phyloP scores from a whole-genome alignment of 2,329 filamentous ascomycete genomes.

The Aspergillus awamori region DNA sequence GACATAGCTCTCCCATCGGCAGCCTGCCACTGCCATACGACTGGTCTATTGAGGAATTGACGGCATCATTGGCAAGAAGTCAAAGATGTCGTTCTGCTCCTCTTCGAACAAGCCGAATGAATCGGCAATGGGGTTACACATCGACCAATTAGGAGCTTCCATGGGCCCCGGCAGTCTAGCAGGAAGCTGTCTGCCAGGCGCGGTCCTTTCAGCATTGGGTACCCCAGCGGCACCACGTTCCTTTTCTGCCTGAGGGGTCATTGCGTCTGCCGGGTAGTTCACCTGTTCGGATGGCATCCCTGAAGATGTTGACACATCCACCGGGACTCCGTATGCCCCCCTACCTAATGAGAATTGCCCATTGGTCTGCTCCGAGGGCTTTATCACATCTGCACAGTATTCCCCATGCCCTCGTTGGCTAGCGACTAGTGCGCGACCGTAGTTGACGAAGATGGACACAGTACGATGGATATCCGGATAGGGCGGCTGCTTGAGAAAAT shows the following conservation, averaged over 20 bases:
- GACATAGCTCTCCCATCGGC: neutral
- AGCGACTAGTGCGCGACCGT: slow-evolving; percentile 37
- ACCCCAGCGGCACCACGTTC: slow-evolving; percentile 20
- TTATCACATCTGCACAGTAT: neutral
- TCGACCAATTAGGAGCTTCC: slow-evolving; percentile 40
- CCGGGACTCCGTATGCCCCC: neutral
- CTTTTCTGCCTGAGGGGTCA: slow-evolving; percentile 18
- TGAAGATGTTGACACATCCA: neutral
- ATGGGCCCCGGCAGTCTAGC: slow-evolving; percentile 33
- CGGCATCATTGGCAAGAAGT: slow-evolving; percentile 40
- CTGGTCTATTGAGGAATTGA: slow-evolving; percentile 28
- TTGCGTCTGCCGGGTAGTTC: slow-evolving; percentile 15
- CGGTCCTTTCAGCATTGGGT: slow-evolving; percentile 23
- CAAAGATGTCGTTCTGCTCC: slow-evolving; percentile 41
- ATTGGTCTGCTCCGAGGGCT: neutral
- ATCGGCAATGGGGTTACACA: slow-evolving; percentile 41
- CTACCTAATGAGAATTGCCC: neutral
- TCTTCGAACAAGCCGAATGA: slow-evolving; percentile 42
- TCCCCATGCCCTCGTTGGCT: slow-evolving; percentile 5
- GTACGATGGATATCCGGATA: slow-evolving; percentile 44
- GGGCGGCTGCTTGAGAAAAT: slow-evolving; percentile 39
- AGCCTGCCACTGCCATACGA: neutral
- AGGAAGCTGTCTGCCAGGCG: slow-evolving; percentile 26
- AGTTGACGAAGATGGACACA: slow-evolving; percentile 42
- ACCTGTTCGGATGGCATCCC: neutral